Percentiles rank a stretch among this genome's conserved stretches.
phyloP scores from a whole-genome alignment of 108 stramenopile species.

The Stephanodiscus triporus region DNA sequence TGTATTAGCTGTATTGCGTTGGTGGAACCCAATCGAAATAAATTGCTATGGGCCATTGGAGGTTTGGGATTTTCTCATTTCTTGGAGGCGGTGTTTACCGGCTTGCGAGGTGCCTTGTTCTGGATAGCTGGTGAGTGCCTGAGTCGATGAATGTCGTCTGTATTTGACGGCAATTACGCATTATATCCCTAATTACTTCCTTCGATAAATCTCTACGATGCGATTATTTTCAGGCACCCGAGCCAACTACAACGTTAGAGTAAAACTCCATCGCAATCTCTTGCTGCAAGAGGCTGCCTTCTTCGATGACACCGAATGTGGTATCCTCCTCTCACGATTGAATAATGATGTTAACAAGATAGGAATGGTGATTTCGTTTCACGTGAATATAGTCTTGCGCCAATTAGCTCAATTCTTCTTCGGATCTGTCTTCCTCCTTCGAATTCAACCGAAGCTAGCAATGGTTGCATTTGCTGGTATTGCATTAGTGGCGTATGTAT shows the following conservation, averaged over 20 bases:
- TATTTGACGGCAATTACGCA: neutral
- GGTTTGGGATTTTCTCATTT: constrained; percentile 65
- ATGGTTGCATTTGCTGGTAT: constrained; percentile 76
- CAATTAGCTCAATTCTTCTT: constrained; percentile 82
- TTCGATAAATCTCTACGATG: neutral
- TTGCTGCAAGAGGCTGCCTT: constrained; percentile 89
- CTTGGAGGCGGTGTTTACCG: constrained; percentile 78
- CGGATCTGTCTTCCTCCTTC: constrained; percentile 69
- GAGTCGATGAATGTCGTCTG: neutral
- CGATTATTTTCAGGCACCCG: constrained; percentile 66
- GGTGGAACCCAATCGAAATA: constrained; percentile 51
- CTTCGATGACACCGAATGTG: constrained; percentile 83
- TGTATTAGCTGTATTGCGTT: constrained; percentile 75
- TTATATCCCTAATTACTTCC: neutral
- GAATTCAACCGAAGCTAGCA: constrained; percentile 67
- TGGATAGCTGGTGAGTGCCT: constrained; percentile 82
- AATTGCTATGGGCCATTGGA: constrained; percentile 55
- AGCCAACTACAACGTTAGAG: constrained; percentile 85
- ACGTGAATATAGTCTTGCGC: constrained; percentile 83
- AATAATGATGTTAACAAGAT: constrained; percentile 92
- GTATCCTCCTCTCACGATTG: constrained; percentile 78
- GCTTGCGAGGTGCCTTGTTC: constrained; percentile 79
- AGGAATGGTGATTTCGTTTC: constrained; percentile 80
- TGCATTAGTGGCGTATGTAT: constrained; percentile 63
- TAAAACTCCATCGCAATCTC: constrained; percentile 83